Evolutionary conservation across 805 yeast genomes (phyloP), one percentile per base, ranked within the genome.

Genomic region (Pichia cabralensis): DNA sequence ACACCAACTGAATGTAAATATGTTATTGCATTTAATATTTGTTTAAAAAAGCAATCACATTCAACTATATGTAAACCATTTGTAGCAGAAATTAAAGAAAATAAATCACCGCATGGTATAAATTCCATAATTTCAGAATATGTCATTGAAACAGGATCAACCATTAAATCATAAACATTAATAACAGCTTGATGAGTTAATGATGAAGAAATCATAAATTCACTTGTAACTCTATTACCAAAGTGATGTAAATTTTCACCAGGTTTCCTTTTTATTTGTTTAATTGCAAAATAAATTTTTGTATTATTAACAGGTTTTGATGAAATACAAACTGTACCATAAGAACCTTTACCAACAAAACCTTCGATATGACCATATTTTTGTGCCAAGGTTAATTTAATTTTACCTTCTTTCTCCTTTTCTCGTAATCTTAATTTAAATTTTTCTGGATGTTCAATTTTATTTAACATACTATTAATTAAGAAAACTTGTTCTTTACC

Each of bases 71-170:
- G 74, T 14, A 81, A 56, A 5, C 73, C 69, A 30, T 71, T 59
- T 1, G 70, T 61, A 19, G 70, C 61, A 16, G 70, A 56, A 34
- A 79, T 69, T 22, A 80, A 60, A 1, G 80, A 61, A 51, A 76
- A 80, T 20, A 81, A 60, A 53, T 81, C 94, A 38, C 94, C 94
- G 42, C 86, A 86, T 7, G 94, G 84, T 48, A 95, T 83, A 55
- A 78, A 89, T 60, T 92, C 98, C 96, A 92, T 86, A 35, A 92
- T 85, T 57, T 89, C 95, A 34, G 81, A 74, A 61, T 78, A 78
- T 43, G 80, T 68, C 55, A 85, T 72, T 49, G 77, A 52, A 50
- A 74, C 58, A 44, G 79, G 62, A 60, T 83, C 79, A 44, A 75
- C 73, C 83, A 88, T 73, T 33, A 88, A 66, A 57, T 82, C 96